phyloP scores from a whole-genome alignment of 768 basidiomycete species.

The Auricularia sp. region DNA sequence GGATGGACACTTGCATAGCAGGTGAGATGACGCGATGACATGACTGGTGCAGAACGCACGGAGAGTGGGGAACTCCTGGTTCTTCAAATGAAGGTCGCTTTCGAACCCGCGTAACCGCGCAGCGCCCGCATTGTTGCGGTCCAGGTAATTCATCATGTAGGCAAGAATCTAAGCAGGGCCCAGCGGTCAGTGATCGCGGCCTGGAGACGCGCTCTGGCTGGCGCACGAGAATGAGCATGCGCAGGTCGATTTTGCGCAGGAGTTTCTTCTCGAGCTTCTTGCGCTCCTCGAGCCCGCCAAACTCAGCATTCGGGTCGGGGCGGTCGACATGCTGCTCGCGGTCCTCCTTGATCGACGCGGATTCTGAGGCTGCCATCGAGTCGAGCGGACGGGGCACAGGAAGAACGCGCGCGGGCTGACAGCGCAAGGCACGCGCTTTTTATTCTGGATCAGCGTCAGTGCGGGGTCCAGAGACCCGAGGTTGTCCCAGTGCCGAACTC shows the following conservation, averaged over 20 bases:
- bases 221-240: constrained; percentile 26
- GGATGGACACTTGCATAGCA: not conserved
- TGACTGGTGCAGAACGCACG: not conserved
- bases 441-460: not conserved
- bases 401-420: not conserved
- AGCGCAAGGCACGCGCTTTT: not conserved
- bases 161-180: constrained; percentile 9
- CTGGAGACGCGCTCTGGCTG: not conserved
- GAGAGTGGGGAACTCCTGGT: constrained; percentile 54
- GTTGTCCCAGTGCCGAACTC: not conserved
- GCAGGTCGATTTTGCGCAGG: constrained; percentile 42
- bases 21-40: not conserved
- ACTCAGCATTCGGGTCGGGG: constrained; percentile 24
- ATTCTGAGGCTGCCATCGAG: not conserved
- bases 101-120: constrained; percentile 66
- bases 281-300: constrained; percentile 37
- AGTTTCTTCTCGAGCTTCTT: constrained; percentile 41
- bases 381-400: not conserved
- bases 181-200: not conserved
- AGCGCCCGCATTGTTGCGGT: constrained; percentile 27
- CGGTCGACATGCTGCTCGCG: not conserved
- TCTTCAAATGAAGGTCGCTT: constrained; percentile 50
- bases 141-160: constrained; percentile 25
- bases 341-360: not conserved
- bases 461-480: not conserved